These are phyloP conservation scores for Castanopsis chinensis DNA, from an alignment of 306 rosid genomes.

Conservation along the genomic window DNA sequence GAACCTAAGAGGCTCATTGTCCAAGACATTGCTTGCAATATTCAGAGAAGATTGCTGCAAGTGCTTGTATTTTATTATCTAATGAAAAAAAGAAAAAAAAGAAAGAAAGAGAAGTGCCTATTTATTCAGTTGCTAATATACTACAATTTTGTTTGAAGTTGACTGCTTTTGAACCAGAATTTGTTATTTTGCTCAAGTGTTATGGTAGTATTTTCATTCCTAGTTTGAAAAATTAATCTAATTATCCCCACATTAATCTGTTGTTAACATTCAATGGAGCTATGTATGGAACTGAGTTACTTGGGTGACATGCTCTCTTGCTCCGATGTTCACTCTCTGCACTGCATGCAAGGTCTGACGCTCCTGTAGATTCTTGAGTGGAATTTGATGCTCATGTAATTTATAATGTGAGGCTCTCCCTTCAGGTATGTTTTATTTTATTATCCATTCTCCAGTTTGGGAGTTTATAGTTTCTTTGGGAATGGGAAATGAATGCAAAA, in stretches of 20 bases:
- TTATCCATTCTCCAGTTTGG: no score
- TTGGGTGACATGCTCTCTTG: no score
- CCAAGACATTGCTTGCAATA: background rate
- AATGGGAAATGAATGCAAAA: no score
- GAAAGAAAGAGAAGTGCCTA: background rate
- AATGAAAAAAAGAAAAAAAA: background rate
- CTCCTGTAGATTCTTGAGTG: no score
- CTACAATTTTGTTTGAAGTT: background rate
- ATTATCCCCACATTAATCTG: background rate
- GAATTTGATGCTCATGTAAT: no score
- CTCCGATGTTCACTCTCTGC: no score
- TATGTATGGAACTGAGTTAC: background rate
- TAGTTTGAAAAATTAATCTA: background rate
- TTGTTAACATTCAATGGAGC: background rate
- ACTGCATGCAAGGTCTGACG: no score
- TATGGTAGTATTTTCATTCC: background rate
- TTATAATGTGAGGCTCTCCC: no score
- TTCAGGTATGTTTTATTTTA: no score
- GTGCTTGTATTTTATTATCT: conserved; percentile 15
- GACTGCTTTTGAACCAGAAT: conserved; percentile 1
- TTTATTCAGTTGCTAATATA: background rate
- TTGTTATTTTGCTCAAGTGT: background rate
- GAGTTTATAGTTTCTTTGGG: no score
- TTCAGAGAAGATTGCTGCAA: conserved; percentile 5
- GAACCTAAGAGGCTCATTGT: background rate